Evolutionary conservation across 148 eudicot genomes (phyloP).

Genomic region (Fagopyrum esculentum): DNA sequence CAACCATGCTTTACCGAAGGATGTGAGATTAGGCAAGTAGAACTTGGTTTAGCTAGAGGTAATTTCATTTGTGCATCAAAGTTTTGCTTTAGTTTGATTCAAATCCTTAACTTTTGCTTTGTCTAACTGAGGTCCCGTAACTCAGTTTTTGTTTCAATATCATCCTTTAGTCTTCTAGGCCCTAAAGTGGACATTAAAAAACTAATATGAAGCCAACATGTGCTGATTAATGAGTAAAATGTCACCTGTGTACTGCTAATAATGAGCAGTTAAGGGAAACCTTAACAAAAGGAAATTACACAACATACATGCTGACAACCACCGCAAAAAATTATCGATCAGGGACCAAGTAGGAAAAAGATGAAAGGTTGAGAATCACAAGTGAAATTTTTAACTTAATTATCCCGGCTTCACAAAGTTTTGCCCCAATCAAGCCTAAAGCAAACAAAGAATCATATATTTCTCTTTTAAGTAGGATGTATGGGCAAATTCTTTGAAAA

Average conservation of each 20-base stretch:
- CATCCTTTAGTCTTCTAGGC: neutral
- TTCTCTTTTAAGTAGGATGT: neutral
- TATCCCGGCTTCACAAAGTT: neutral
- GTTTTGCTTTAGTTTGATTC: neutral
- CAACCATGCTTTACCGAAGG: neutral
- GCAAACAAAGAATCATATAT: neutral
- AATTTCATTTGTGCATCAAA: neutral
- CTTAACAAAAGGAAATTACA: neutral
- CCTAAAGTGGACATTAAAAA: neutral
- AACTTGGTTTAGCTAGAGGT: neutral
- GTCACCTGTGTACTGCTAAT: neutral
- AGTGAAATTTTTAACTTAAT: neutral
- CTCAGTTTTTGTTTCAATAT: neutral
- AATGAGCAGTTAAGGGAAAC: neutral
- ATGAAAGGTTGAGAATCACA: neutral
- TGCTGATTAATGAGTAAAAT: neutral
- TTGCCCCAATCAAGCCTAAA: conserved; percentile 4
- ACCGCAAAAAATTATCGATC: neutral
- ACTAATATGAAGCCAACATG: neutral
- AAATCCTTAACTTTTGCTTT: conserved; percentile 1
- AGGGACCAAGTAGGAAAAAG: neutral
- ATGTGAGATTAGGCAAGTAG: neutral
- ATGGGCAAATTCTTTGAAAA: neutral
- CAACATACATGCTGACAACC: neutral
- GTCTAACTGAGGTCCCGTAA: neutral